Conservation (phyloP, 2,329 filamentous ascomycete species). For the Eutypella sp. region DNA sequence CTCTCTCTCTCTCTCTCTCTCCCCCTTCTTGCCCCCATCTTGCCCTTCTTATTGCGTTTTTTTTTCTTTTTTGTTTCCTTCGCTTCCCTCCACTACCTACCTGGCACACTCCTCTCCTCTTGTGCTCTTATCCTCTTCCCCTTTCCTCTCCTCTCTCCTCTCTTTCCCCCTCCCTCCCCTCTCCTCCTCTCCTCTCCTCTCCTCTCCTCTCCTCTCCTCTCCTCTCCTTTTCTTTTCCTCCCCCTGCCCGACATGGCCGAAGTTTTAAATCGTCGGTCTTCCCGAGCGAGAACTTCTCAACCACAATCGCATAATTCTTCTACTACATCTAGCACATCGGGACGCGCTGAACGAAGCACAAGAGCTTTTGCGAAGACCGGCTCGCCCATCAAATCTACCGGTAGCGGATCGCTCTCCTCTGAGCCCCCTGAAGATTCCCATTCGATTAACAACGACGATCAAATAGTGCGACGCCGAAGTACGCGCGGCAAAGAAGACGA, state of each 20-base stretch:
- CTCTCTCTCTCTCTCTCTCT: slow-evolving; percentile 23
- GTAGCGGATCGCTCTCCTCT: slow-evolving; percentile 67
- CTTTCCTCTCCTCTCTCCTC: slow-evolving; percentile 23
- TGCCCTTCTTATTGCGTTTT: slow-evolving; percentile 27
- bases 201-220: slow-evolving; percentile 25
- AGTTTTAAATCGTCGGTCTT: slow-evolving; percentile 77
- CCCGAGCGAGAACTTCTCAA: slow-evolving; percentile 79
- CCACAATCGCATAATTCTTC: slow-evolving; percentile 73
- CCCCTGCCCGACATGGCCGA: slow-evolving; percentile 33
- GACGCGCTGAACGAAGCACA: slow-evolving; percentile 68
- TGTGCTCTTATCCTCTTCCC: slow-evolving; percentile 26
- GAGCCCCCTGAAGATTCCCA: slow-evolving; percentile 59
- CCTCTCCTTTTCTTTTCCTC: slow-evolving; percentile 27
- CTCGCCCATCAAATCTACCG: slow-evolving; percentile 71
- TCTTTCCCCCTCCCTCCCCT: slow-evolving; percentile 18
- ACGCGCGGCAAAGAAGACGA: slow-evolving; percentile 69
- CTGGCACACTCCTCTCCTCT: slow-evolving; percentile 19
- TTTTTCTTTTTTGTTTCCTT: slow-evolving; percentile 12
- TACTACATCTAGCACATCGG: slow-evolving; percentile 71
- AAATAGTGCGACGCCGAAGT: slow-evolving; percentile 68
- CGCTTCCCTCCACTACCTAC: slow-evolving; percentile 24
- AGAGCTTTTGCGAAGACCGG: slow-evolving; percentile 67
- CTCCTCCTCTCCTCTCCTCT: slow-evolving; percentile 21
- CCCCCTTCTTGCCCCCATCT: slow-evolving; percentile 23
- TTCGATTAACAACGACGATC: slow-evolving; percentile 50